phyloP scores from a whole-genome alignment of 1,284 basidiomycete genomes.

The Leccinum solheimii region DNA sequence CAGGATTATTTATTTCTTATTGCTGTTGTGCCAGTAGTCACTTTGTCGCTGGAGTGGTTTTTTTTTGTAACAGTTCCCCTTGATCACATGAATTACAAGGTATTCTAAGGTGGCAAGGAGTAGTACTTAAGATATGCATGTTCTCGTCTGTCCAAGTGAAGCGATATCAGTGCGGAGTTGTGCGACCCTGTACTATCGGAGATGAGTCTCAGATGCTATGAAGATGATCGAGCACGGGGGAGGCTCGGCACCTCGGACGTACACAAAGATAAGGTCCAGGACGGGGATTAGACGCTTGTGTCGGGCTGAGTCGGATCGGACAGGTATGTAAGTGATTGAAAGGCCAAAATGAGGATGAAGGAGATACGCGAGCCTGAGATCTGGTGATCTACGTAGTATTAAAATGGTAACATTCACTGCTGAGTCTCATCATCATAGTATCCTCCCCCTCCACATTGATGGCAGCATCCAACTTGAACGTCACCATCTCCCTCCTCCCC shows the following conservation, averaged over 20 bases:
- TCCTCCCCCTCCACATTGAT: slow-evolving; percentile 16
- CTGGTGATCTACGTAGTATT: background rate
- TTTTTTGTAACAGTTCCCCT: background rate
- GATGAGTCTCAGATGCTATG: background rate
- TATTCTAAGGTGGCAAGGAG: background rate
- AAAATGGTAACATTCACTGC: slow-evolving; percentile 10
- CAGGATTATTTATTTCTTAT: slow-evolving; percentile 34
- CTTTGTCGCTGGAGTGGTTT: slow-evolving; percentile 1
- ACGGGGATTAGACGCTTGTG: background rate
- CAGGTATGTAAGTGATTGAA: background rate
- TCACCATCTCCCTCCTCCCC: slow-evolving; percentile 69
- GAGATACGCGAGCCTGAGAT: background rate
- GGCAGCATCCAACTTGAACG: slow-evolving; percentile 34
- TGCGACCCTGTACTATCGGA: background rate
- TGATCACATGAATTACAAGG: background rate
- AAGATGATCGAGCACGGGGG: background rate
- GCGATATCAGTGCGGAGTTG: background rate
- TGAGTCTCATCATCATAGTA: background rate
- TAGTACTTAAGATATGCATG: background rate
- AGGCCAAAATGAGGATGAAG: background rate
- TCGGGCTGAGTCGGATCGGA: slow-evolving; percentile 12
- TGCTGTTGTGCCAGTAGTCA: slow-evolving; percentile 29
- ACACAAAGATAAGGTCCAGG: slow-evolving; percentile 23
- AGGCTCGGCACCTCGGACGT: background rate
- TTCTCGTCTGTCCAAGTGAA: background rate